Evolutionary conservation across 257 asterid species (phyloP).

Genomic region (Plantago major): DNA sequence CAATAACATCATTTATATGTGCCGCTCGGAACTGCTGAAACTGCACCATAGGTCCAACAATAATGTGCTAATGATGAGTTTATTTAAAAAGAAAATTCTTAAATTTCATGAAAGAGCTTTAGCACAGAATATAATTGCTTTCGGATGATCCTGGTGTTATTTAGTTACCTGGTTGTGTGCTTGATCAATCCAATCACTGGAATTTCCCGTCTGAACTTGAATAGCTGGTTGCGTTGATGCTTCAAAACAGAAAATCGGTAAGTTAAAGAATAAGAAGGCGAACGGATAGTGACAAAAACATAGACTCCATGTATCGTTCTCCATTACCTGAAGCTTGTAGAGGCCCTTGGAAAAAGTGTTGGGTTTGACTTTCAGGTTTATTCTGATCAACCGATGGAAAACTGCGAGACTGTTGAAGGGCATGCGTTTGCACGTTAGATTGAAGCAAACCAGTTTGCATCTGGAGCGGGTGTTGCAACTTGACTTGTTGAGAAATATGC

Average conservation of each 20-base stretch:
- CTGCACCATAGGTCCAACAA: background rate
- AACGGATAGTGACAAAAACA: no score
- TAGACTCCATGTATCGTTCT: background rate
- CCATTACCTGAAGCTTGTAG: constrained; percentile 23
- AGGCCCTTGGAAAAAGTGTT: constrained; percentile 13
- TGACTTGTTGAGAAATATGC: background rate
- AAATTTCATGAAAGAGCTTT: background rate
- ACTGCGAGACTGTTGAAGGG: constrained; percentile 29
- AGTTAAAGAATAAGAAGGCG: background rate
- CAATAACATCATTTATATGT: background rate
- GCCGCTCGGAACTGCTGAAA: background rate
- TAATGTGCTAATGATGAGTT: background rate
- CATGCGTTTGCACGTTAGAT: constrained; percentile 18
- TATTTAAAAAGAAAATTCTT: background rate
- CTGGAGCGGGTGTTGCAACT: background rate
- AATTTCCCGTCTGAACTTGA: constrained; percentile 24
- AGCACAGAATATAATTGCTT: background rate
- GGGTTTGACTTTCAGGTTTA: constrained; percentile 22
- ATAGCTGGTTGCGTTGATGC: constrained; percentile 23
- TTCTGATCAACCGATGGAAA: constrained; percentile 16
- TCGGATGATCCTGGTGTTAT: background rate
- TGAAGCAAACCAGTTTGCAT: constrained; percentile 15
- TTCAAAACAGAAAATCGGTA: constrained; percentile 10
- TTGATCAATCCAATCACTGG: constrained; percentile 32
- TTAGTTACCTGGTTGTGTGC: constrained; percentile 26